phyloP scores from a whole-genome alignment of 495 filamentous ascomycete species.

The Barbatosphaeria neglecta region DNA sequence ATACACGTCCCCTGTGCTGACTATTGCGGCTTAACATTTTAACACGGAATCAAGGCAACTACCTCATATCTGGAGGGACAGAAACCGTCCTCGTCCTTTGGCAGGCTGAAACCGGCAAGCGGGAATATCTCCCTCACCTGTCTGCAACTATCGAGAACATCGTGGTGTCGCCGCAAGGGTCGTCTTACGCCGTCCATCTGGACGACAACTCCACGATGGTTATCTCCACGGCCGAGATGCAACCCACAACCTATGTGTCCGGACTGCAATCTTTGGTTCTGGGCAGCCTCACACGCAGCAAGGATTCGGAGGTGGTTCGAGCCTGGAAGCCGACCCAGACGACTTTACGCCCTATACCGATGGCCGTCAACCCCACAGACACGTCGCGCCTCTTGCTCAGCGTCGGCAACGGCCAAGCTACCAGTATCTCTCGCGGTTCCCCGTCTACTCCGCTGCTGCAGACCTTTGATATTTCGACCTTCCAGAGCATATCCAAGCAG shows the following conservation, averaged over 20 bases:
- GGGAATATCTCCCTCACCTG: slow-evolving; percentile 77
- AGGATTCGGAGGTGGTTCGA: slow-evolving; percentile 27
- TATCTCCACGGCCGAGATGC: slow-evolving; percentile 77
- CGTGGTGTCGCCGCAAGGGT: slow-evolving; percentile 64
- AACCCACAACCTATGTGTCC: slow-evolving; percentile 63
- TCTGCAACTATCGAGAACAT: slow-evolving; percentile 72
- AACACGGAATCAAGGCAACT: slow-evolving; percentile 57
- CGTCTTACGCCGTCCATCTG: slow-evolving; percentile 69
- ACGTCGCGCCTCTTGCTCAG: slow-evolving; percentile 31
- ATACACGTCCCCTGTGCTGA: too few species aligned
- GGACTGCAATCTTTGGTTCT: slow-evolving; percentile 60
- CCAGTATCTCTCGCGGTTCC: slow-evolving; percentile 20
- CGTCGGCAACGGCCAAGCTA: slow-evolving; percentile 35
- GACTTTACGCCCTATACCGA: slow-evolving; percentile 17
- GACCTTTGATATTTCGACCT: slow-evolving; percentile 66
- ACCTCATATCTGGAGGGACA: slow-evolving; percentile 81
- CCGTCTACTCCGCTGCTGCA: slow-evolving; percentile 46
- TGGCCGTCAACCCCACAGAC: slow-evolving; percentile 24
- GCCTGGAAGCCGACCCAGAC: slow-evolving; percentile 22
- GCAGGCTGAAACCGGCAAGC: slow-evolving; percentile 78
- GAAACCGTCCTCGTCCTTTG: slow-evolving; percentile 91
- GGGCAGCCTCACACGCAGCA: slow-evolving; percentile 23
- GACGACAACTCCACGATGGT: slow-evolving; percentile 86
- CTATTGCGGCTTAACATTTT: slow-evolving; percentile 1
- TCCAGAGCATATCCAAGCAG: slow-evolving; percentile 67